A percentile compares a stretch with the other conserved stretches of the same genome.
phyloP scores from a whole-genome alignment of 768 basidiomycete species.

The Xanthoconium purpureum region DNA sequence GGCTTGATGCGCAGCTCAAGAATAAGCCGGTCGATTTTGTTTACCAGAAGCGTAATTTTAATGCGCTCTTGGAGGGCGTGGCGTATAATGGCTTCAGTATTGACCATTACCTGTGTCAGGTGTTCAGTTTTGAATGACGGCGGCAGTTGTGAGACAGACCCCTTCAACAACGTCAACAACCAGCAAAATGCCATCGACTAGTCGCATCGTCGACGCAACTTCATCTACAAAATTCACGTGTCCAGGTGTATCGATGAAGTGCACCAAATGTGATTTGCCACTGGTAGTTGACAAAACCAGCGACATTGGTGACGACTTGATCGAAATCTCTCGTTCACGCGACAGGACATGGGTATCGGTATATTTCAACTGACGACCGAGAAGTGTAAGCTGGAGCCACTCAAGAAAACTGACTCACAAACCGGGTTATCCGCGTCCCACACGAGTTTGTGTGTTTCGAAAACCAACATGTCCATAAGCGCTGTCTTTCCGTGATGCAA shows the following conservation, averaged over 20 bases:
- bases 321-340: conserved; percentile 84
- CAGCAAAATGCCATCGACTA: conserved; percentile 87
- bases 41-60: conserved; percentile 89
- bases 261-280: conserved; percentile 91
- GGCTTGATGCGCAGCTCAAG: conserved; percentile 96
- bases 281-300: conserved; percentile 78
- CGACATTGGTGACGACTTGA: conserved; percentile 97
- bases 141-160: conserved; percentile 45
- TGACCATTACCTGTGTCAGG: conserved; percentile 75
- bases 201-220: conserved; percentile 80
- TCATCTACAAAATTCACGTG: conserved; percentile 99
- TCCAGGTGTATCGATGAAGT: conserved; percentile 95
- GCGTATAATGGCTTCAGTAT: conserved; percentile 82
- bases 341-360: conserved; percentile 94
- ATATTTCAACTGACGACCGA: conserved; percentile 69
- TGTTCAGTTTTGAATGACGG: conserved; percentile 11
- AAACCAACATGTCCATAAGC: conserved; percentile 94
- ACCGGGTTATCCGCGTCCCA: conserved; percentile 94
- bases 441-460: conserved; percentile 91
- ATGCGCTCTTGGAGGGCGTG: conserved; percentile 88
- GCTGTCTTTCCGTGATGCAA: conserved; percentile 98
- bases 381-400: conserved; percentile 21
- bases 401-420: conserved; percentile 29
- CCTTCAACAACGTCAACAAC: conserved; percentile 99
- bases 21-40: conserved; percentile 97